Evolutionary conservation across 2,329 filamentous ascomycete species (phyloP), one percentile per base, ranked within the genome.

Genomic region (Didymella pinodella): DNA sequence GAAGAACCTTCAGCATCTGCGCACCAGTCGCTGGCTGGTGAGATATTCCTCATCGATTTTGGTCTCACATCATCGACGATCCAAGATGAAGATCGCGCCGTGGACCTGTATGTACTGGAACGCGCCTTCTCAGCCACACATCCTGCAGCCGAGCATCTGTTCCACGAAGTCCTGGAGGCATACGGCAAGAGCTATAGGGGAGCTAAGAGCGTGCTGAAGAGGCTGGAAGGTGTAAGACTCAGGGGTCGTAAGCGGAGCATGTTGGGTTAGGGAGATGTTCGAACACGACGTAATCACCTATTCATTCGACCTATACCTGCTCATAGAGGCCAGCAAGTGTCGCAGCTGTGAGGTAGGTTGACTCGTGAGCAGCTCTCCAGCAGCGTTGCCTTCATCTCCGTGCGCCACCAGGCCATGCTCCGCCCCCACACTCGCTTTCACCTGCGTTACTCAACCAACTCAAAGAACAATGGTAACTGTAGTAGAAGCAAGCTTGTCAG

Each of bases 171-270:
- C 20, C 79, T 98, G 20, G 82, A 85, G 55, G 89, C 86, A 2
- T 99, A 99, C 79, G 84, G 81, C 50, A 83, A 85, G 65, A 86
- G 85, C 32, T 94, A 90, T 73, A 93, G 92, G 79, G 90, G 90
- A 16, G 90, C 91, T 0, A 85, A 81, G 57, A 81, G 86, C 20
- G 92, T 93, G 22, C 78, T 99, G 74, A 92, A 87, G 80, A 90
- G 89, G 75, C 78, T 99, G 62, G 93, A 97, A 75, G 94, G 97
- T 65, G 95, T 99, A 46, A 87, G 95, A 74, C 87, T 97, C 88
- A 88, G 95, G 76, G 95, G 95, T 3, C 85, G 95, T 75, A 99
- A 99, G 86, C 90, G 92, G 78, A 98, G 93, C 76, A 99, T 99
- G 95, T 76, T 99, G 67, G 95, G 95, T 28, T 98, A 62, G 64